phyloP scores from a whole-genome alignment of 108 stramenopile genomes.

The Cylindrotheca closterium region DNA sequence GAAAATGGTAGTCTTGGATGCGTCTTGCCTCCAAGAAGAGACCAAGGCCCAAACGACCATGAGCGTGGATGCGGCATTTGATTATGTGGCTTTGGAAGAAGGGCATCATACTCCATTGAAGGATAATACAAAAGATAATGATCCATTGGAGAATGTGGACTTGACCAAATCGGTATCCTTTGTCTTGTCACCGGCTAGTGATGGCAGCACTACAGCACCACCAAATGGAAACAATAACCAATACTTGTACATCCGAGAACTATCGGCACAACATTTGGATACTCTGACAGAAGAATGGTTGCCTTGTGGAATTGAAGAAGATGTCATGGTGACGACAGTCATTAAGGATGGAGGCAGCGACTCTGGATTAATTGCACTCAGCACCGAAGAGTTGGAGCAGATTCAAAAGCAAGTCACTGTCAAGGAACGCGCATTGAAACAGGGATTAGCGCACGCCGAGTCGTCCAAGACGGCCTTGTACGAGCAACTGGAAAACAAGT shows the following conservation, averaged over 20 bases:
- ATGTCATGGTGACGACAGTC: conserved; percentile 15
- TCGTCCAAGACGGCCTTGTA: background rate
- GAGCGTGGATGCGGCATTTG: conserved; percentile 32
- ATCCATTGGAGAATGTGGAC: conserved; percentile 14
- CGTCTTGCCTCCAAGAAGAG: conserved; percentile 6
- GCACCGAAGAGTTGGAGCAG: background rate
- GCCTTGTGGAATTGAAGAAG: conserved; percentile 33
- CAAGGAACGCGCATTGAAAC: background rate
- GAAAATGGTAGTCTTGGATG: conserved; percentile 12
- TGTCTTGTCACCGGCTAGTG: background rate
- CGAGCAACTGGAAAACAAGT: conserved; percentile 2
- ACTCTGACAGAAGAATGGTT: conserved; percentile 23
- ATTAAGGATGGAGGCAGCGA: background rate
- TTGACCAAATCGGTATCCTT: conserved; percentile 8
- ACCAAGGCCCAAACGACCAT: background rate
- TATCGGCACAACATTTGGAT: conserved; percentile 19
- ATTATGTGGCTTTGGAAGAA: conserved; percentile 41
- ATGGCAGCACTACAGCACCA: conserved; percentile 1
- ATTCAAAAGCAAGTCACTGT: conserved; percentile 2
- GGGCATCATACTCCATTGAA: conserved; percentile 20
- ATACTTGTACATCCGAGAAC: conserved; percentile 8
- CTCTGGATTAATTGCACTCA: background rate
- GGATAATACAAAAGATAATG: background rate
- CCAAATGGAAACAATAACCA: background rate
- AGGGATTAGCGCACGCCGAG: background rate